A percentile compares a stretch with the other conserved stretches of the same genome.
phyloP scores from a whole-genome alignment of 768 basidiomycete genomes.

The Russula sp. region DNA sequence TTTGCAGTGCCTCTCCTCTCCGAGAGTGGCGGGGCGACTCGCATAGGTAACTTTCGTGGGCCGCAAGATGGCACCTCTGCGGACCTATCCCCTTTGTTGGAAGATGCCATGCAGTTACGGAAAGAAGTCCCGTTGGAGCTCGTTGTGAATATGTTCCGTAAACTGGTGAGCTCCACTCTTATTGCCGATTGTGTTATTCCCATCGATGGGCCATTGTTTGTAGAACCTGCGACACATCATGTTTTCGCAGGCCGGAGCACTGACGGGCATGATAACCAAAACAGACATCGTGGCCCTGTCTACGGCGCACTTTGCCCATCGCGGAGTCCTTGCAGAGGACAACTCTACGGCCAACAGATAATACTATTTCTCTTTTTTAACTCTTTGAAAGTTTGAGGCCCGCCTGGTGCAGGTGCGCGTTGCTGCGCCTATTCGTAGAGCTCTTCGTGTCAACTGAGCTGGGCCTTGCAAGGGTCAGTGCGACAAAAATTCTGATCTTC shows the following conservation, averaged over 20 bases:
- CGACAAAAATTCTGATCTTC: too few species aligned
- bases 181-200: conserved; percentile 8
- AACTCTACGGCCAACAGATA: not conserved
- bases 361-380: not conserved
- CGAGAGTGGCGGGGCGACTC: conserved; percentile 2
- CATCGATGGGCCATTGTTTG: not conserved
- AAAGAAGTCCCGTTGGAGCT: conserved; percentile 65
- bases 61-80: not conserved
- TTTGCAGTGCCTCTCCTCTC: conserved; percentile 4
- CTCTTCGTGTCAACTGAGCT: too few species aligned
- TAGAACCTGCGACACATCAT: conserved; percentile 64
- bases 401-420: too few species aligned
- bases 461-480: too few species aligned
- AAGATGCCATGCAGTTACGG: conserved; percentile 50
- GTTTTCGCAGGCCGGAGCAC: conserved; percentile 51
- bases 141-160: conserved; percentile 69
- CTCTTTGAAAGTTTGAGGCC: too few species aligned
- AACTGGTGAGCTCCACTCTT: conserved; percentile 38
- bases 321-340: conserved; percentile 26
- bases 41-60: conserved; percentile 3
- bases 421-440: too few species aligned
- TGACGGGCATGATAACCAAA: conserved; percentile 64
- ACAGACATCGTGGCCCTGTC: conserved; percentile 54
- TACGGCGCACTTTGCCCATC: conserved; percentile 51
- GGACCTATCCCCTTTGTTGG: conserved; percentile 32